Evolutionary conservation across 345 rosid genomes (phyloP).

Genomic region (Eucalyptus erythrocorys): DNA sequence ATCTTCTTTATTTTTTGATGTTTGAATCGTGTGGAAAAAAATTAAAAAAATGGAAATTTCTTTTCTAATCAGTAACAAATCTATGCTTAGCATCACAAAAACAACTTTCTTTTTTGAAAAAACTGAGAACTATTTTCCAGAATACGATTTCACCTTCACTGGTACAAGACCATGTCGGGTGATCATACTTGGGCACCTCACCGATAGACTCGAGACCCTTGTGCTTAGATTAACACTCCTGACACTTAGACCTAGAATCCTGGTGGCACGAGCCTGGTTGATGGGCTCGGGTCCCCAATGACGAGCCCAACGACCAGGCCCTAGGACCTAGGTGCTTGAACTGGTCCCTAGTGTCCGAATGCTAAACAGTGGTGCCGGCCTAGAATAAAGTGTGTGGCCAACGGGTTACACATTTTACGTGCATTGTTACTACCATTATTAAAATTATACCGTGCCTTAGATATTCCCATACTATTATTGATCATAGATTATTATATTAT

Average conservation of each 20-base stretch:
- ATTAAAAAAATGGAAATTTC: rapidly evolving
- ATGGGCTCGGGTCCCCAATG: background rate
- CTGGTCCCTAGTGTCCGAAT: background rate
- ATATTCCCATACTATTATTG: background rate
- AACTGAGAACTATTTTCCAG: background rate
- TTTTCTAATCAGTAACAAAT: background rate
- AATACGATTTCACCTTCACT: background rate
- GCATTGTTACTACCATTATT: background rate
- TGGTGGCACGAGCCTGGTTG: background rate
- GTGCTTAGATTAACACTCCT: background rate
- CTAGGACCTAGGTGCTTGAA: background rate
- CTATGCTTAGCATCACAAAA: background rate
- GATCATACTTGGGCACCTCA: background rate
- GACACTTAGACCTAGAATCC: background rate
- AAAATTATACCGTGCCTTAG: background rate
- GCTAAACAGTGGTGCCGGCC: background rate
- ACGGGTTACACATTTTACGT: background rate
- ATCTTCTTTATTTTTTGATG: background rate
- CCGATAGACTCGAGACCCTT: background rate
- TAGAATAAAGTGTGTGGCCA: background rate
- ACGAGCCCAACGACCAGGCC: background rate
- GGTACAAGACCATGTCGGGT: background rate
- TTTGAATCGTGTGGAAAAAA: background rate
- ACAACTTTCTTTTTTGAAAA: background rate
- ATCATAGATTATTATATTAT: background rate